Percentiles rank a stretch among this genome's conserved stretches.
phyloP scores from a whole-genome alignment of 1,284 basidiomycete genomes.

The Sutorius eximius region DNA sequence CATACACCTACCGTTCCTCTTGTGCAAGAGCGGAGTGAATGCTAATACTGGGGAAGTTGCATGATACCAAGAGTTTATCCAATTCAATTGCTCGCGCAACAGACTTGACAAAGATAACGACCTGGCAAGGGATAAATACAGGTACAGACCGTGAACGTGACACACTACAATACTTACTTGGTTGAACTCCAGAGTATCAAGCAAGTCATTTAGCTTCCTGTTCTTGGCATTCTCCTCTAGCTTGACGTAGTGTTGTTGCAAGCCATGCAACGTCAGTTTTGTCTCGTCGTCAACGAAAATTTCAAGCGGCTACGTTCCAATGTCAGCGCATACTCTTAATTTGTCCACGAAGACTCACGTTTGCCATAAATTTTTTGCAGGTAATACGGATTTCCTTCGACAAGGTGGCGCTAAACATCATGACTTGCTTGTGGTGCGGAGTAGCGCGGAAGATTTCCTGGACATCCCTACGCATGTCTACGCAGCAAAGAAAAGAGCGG shows the following conservation, averaged over 20 bases:
- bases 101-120: conserved; percentile 99
- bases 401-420: conserved; percentile 99
- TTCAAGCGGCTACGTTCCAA: conserved; percentile 80
- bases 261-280: conserved; percentile 96
- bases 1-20: conserved; percentile 82
- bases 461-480: conserved; percentile 99
- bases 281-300: conserved; percentile 99
- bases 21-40: conserved; percentile 95
- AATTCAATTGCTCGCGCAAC: conserved; percentile 95
- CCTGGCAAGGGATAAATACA: conserved; percentile 48
- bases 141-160: not conserved
- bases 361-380: conserved; percentile 99
- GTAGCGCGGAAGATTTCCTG: conserved; percentile 99
- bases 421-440: conserved; percentile 99
- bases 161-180: conserved; percentile 56
- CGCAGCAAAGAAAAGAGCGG: conserved; percentile 35
- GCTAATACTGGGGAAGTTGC: conserved; percentile 98
- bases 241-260: conserved; percentile 99
- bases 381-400: conserved; percentile 96
- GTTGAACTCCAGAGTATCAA: conserved; percentile 98
- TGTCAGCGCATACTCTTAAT: not conserved
- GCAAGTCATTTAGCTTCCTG: conserved; percentile 94
- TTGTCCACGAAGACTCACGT: conserved; percentile 57
- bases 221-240: conserved; percentile 96
- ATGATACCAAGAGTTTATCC: conserved; percentile 94